Evolutionary conservation across 768 basidiomycete species (phyloP).

Genomic region (Tricholomella constricta): DNA sequence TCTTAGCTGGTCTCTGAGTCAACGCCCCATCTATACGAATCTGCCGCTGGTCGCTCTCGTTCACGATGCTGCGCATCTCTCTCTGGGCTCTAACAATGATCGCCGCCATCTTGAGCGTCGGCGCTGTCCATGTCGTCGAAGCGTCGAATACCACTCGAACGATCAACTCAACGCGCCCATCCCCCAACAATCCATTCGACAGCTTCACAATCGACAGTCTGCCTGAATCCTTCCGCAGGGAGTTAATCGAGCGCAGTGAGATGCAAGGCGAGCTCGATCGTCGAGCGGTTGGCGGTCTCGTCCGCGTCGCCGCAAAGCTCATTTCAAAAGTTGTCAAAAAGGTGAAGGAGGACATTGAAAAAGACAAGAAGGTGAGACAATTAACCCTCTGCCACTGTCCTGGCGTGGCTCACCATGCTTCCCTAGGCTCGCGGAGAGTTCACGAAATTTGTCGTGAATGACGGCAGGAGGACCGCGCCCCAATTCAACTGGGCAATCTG

Average conservation of each 20-base stretch:
- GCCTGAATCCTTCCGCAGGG: neutral
- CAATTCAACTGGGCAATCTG: constrained; percentile 22
- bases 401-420: neutral
- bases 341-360: constrained; percentile 7
- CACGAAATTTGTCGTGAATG: constrained; percentile 3
- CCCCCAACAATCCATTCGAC: constrained; percentile 10
- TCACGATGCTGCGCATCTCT: constrained; percentile 8
- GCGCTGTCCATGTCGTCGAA: neutral
- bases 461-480: constrained; percentile 7
- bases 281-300: constrained; percentile 5
- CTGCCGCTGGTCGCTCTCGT: constrained; percentile 12
- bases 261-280: constrained; percentile 6
- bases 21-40: neutral
- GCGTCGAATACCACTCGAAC: constrained; percentile 6
- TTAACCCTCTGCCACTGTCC: neutral
- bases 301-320: constrained; percentile 5
- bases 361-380: constrained; percentile 11
- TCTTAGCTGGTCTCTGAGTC: constrained; percentile 16
- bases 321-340: constrained; percentile 2
- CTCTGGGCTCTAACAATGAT: constrained; percentile 6
- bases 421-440: constrained; percentile 10
- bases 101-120: constrained; percentile 2
- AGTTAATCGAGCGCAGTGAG: neutral
- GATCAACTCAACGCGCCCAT: neutral
- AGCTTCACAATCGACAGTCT: constrained; percentile 7